Conservation (phyloP, 1,139 yeast species). For the Diutina mesorugosa region DNA sequence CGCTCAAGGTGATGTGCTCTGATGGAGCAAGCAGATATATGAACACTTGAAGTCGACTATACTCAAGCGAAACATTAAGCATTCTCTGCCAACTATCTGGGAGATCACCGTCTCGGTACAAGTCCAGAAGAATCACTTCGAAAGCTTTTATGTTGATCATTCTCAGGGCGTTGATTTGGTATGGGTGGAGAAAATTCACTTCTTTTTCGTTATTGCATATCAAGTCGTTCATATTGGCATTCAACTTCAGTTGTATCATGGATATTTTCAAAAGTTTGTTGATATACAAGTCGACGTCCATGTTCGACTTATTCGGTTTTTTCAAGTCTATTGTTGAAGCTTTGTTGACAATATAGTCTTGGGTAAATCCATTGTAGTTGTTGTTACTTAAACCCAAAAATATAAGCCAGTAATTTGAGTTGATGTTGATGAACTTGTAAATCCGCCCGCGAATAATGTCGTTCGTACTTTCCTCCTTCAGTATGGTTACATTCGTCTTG, state of each 20-base stretch:
- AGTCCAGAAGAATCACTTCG: slow-evolving; percentile 25
- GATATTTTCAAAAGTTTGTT: slow-evolving; percentile 28
- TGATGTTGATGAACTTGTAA: slow-evolving; percentile 30
- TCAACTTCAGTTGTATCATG: slow-evolving; percentile 27
- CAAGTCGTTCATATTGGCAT: slow-evolving; percentile 25
- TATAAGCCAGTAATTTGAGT: slow-evolving; percentile 33
- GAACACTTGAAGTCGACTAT: slow-evolving; percentile 27
- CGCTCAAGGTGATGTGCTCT: slow-evolving; percentile 14
- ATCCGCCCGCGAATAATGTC: slow-evolving; percentile 29
- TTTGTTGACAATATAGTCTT: slow-evolving; percentile 28
- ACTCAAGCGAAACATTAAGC: slow-evolving; percentile 23
- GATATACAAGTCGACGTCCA: slow-evolving; percentile 20
- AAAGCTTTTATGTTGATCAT: slow-evolving; percentile 28
- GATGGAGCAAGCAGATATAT: slow-evolving; percentile 21
- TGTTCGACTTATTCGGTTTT: slow-evolving; percentile 5
- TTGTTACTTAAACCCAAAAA: slow-evolving; percentile 27
- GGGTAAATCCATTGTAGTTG: slow-evolving; percentile 26
- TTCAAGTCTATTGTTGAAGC: slow-evolving; percentile 18
- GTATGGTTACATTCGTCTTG: slow-evolving; percentile 24
- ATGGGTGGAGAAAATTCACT: not conserved
- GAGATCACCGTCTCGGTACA: not conserved
- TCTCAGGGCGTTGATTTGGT: not conserved
- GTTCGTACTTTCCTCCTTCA: slow-evolving; percentile 18
- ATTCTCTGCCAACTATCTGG: slow-evolving; percentile 9
- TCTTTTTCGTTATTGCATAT: slow-evolving; percentile 7